Evolutionary conservation across 2,329 filamentous ascomycete species (phyloP), one percentile per base, ranked within the genome.

Genomic region (Alternaria brassicicola): DNA sequence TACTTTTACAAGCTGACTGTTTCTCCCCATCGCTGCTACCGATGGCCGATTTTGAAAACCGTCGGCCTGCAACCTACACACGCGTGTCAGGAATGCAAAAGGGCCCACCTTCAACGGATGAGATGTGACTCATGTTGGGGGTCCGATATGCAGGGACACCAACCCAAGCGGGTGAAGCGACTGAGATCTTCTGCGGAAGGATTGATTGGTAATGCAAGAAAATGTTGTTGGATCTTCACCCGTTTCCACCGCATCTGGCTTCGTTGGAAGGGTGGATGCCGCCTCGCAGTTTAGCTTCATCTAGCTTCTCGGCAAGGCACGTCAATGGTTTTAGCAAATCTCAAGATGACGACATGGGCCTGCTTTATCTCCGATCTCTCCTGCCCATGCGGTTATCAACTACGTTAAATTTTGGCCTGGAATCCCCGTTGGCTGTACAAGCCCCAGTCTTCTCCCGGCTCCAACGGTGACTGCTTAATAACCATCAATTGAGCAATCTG

Each of bases 331-430:
- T 49, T 28, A 59, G 43, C 57, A 50, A 55, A 65, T 53, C 48
- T 55, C 36, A 48, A 45, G 9, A 65, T 65, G 63, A 65, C 61
- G 58, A 55, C 49, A 55, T 62, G 46, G 31, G 19, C 13, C 26
- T 31, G 12, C 43, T 52, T 62, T 65, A 65, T 55, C 52, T 65
- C 63, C 63, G 63, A 52, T 60, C 50, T 55, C 55, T 60, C 53
- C 58, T 60, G 33, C 49, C 35, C 38, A 33, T 38, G 38, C 19
- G 31, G 55, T 63, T 63, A 50, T 57, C 57, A 59, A 57, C 52
- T 46, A 39, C 38, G n/a, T 19, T 17, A 36, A 41, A 43, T 33
- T 54, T 55, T 53, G 53, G 43, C 23, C 15, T 23, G 30, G 35
- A 52, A 49, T 52, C 55, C 19, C 55, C 51, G 21, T 36, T 15